Evolutionary conservation across 495 filamentous ascomycete species (phyloP), one percentile per base, ranked within the genome.

Genomic region (Aspergillus wentii): DNA sequence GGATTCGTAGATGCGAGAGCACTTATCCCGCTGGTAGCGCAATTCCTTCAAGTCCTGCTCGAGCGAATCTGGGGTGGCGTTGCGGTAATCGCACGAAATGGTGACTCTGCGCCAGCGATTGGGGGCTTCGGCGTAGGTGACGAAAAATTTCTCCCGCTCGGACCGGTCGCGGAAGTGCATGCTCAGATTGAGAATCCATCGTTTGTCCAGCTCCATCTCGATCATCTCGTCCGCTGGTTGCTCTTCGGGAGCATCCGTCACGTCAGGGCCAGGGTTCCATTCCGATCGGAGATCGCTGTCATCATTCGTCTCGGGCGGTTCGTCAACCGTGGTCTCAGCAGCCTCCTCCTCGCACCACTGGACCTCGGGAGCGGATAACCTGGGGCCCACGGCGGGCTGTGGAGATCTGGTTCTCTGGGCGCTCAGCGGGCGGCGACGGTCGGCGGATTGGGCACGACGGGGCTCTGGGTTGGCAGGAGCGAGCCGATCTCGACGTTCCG

Each of bases 111-210:
- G 78, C 85, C 92, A 95, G 41, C 76, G 73, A 34, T 78, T 85
- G 14, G 80, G 74, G 22, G 77, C 77, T 54, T 92, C 82, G 33
- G 88, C 86, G 59, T 86, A 97, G 8, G 92, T 97, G 38, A 98
- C 83, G 63, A 98, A 98, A 69, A 98, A 97, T 61, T 98, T 97
- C 62, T 97, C 92, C 26, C 94, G 79, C 37, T 85, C 88, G 8
- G 92, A 95, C 45, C 85, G 83, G 62, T 98, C 92, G 34, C 91
- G 83, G 56, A 96, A 97, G 65, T 95, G 88, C 92, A 98, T 97
- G 64, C 89, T 95, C 39, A 98, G 72, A 51, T 98, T 98, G 44
- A 98, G 71, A 40, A 97, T 96, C 92, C 92, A 98, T 57, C 79
- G 81, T 40, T 73, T 72, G 48, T 96, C 89, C 45, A 95, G 70